Base-by-base conservation (phyloP, 805 yeast genomes). In the Barnettozyma salicaria region DNA sequence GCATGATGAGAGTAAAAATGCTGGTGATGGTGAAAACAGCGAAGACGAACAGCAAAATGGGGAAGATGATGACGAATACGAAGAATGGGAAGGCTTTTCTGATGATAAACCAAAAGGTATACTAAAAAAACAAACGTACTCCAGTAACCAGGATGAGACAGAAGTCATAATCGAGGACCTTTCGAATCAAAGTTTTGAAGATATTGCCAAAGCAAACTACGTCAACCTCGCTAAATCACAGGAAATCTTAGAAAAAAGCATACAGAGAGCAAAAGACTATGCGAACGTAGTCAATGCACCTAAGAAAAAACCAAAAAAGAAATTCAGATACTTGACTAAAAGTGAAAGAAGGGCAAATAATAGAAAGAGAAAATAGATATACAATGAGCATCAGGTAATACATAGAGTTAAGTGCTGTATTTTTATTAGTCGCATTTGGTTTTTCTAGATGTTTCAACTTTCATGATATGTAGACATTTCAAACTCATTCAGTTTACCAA, bases 321-420 rank as follows among this genome's bases (percentile, higher is more conserved):
- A 89, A 70, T 88, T 88, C 55, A 76, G 96, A 62, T 90, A 89
- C 51, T 69, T 89, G 58, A 75, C 92, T 34, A 86, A 87, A 59
- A 63, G 68, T 19, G 96, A 88, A 61, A 74, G 97, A 61, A 77
- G 64, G 50, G 60, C 59, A 16, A 75, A 76, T 41, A 72, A 74
- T 64, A 59, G 72, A 63, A 63, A 72, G 59, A 38, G 37, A 30
- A 32, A 23, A 23, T 23, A 27, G 29, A 30, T 21, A 13, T 8
- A 5, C 14, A 21, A 20, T 19, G 25, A 7, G n/a, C 14, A 11
- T 34, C 17, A n/a, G n/a, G 12, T 26, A 17, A 16, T n/a, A 18
- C 25, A 22, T 32, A 19, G 5, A 16, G 13, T 13, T 19, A 17
- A 16, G 9, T 16, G 14, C 17, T 27, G 14, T 27, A 7, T 9